Percentiles rank a stretch among this genome's conserved stretches.
phyloP scores from a whole-genome alignment of 139 green algal genomes.

The Chlorella ohadii region DNA sequence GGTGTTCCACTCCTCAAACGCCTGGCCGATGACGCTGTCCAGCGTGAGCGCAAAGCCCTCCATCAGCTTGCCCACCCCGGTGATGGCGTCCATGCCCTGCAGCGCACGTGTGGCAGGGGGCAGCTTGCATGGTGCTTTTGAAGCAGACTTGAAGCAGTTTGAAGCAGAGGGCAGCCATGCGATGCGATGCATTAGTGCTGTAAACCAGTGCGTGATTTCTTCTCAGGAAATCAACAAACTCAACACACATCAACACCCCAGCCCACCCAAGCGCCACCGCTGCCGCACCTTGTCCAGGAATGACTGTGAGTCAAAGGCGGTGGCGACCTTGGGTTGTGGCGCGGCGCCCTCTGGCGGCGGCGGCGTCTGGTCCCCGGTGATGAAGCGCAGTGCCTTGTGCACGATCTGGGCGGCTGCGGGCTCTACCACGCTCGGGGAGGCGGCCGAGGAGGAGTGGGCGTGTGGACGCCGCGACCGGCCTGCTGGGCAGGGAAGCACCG shows the following conservation, averaged over 20 bases:
- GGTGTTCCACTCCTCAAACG: conserved; percentile 49
- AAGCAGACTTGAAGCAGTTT: too few relatives aligned
- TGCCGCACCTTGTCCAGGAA: conserved; percentile 42
- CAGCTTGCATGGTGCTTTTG: too few relatives aligned
- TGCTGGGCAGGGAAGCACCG: neutral
- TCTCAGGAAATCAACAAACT: too few relatives aligned
- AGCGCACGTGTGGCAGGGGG: neutral
- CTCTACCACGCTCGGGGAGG: conserved; percentile 16
- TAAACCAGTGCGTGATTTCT: too few relatives aligned
- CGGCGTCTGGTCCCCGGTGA: neutral
- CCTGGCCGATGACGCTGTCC: conserved; percentile 50
- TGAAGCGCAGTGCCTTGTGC: conserved; percentile 34
- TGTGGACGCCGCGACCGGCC: neutral
- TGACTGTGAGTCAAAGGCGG: conserved; percentile 21
- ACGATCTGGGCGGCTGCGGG: conserved; percentile 40
- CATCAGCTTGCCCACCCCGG: conserved; percentile 44
- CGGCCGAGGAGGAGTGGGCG: too few relatives aligned
- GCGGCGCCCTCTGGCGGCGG: neutral
- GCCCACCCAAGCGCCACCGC: neutral
- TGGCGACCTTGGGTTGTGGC: neutral
- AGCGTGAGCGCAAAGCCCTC: conserved; percentile 50
- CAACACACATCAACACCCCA: too few relatives aligned
- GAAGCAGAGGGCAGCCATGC: too few relatives aligned
- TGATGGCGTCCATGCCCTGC: conserved; percentile 40
- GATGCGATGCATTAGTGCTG: too few relatives aligned